A percentile compares a stretch with the other conserved stretches of the same genome.
These are phyloP conservation scores for Saksenaea vasiformis DNA, from an alignment of 371 early-diverging fungal genomes.

Conservation along the genomic window DNA sequence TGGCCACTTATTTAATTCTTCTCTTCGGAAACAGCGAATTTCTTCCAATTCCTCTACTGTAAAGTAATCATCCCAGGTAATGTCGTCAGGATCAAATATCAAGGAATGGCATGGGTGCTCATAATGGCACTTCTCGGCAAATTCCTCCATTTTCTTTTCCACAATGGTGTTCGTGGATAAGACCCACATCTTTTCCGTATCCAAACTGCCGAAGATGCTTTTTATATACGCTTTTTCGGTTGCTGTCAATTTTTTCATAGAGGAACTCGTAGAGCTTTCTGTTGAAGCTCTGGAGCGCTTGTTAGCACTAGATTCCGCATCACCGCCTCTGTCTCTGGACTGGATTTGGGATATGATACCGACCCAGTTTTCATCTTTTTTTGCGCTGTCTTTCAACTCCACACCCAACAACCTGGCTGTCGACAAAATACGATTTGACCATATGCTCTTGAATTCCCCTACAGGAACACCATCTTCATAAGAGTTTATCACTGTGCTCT, in stretches of 20 bases:
- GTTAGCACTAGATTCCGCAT: too few species aligned
- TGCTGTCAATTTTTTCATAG: background rate
- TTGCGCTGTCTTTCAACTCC: too few species aligned
- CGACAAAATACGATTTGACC: too few species aligned
- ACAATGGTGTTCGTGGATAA: background rate
- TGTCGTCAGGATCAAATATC: slow-evolving; percentile 8
- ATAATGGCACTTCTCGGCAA: background rate
- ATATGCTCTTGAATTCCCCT: too few species aligned
- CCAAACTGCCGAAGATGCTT: background rate
- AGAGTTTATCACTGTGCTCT: too few species aligned
- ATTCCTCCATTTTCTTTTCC: background rate
- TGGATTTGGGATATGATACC: too few species aligned
- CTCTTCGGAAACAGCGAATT: background rate
- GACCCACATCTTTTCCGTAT: background rate
- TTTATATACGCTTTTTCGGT: background rate
- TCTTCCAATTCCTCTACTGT: slow-evolving; percentile 1
- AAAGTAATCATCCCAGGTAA: slow-evolving; percentile 1
- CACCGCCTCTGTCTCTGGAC: too few species aligned
- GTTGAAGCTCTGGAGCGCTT: too few species aligned
- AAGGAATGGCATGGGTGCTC: slow-evolving; percentile 2
- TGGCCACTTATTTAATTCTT: slow-evolving; percentile 2
- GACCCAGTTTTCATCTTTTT: too few species aligned
- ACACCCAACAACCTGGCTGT: too few species aligned
- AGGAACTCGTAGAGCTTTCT: too few species aligned
- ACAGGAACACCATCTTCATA: too few species aligned